A percentile compares a stretch with the other conserved stretches of the same genome.
Conservation (phyloP, 169 alveolate genomes). For the Cryptosporidium bovis region DNA sequence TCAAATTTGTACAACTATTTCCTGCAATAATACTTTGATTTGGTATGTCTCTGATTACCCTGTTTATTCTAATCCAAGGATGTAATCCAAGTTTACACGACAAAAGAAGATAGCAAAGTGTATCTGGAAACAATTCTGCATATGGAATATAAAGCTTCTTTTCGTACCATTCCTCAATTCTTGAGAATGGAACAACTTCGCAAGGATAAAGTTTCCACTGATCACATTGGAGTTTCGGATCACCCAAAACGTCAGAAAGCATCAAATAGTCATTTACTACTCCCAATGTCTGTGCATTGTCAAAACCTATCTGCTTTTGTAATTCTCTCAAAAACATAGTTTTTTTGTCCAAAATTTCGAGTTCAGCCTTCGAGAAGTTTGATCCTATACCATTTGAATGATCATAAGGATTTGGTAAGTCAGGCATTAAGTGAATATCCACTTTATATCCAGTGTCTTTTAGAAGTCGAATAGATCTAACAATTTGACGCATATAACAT, state of each 20-base stretch:
- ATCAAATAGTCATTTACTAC: constrained; percentile 88
- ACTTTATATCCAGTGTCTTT: constrained; percentile 93
- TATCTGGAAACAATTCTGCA: constrained; percentile 86
- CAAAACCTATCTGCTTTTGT: constrained; percentile 40
- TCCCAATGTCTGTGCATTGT: constrained; percentile 59
- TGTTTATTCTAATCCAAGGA: constrained; percentile 92
- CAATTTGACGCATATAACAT: constrained; percentile 82
- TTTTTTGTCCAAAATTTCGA: neutral
- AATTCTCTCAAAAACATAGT: constrained; percentile 15
- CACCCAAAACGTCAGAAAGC: constrained; percentile 86
- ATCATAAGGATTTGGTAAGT: constrained; percentile 86
- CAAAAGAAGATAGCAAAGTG: constrained; percentile 81
- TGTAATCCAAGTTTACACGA: constrained; percentile 90
- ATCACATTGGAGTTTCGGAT: constrained; percentile 91
- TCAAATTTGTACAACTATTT: constrained; percentile 90
- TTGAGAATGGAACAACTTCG: constrained; percentile 92
- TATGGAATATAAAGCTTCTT: constrained; percentile 89
- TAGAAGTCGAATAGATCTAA: constrained; percentile 87
- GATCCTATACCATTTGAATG: constrained; percentile 26
- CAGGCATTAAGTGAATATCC: constrained; percentile 95
- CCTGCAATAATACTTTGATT: constrained; percentile 94
- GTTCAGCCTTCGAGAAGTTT: neutral
- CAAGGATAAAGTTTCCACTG: constrained; percentile 96
- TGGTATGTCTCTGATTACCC: constrained; percentile 94
- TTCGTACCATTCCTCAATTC: constrained; percentile 89